Percentiles rank a stretch among this genome's conserved stretches.
Evolutionary conservation across 306 rosid species (phyloP).

Genomic region (Prunus kanzakura): DNA sequence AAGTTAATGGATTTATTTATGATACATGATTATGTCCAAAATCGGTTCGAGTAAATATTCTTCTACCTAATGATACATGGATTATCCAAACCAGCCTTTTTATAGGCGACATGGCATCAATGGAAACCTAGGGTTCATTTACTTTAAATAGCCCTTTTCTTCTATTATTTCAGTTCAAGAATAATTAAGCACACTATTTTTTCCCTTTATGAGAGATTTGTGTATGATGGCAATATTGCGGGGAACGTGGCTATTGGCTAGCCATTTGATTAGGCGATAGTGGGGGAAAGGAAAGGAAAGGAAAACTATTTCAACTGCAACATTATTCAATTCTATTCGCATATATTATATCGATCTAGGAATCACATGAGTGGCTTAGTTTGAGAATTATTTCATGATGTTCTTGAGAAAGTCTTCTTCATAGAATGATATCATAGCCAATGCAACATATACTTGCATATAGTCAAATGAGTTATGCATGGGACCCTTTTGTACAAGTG

Average conservation of each 20-base stretch:
- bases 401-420: too few relatives aligned
- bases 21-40: conserved; percentile 25
- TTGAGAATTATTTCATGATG: too few relatives aligned
- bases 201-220: not conserved
- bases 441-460: too few relatives aligned
- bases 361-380: too few relatives aligned
- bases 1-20: not conserved
- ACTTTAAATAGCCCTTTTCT: not conserved
- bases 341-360: too few relatives aligned
- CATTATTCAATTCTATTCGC: too few relatives aligned
- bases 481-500: too few relatives aligned
- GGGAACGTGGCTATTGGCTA: not conserved
- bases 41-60: not conserved
- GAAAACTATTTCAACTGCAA: not conserved
- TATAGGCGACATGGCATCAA: not conserved
- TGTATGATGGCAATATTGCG: not conserved
- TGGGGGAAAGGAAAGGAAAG: not conserved
- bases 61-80: conserved; percentile 4
- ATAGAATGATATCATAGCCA: too few relatives aligned
- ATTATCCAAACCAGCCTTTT: not conserved
- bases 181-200: not conserved
- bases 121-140: not conserved
- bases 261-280: not conserved
- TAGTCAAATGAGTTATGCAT: too few relatives aligned
- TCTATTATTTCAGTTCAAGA: not conserved